Base-by-base conservation (phyloP, 331 rosid species). In the Quercus phellos region DNA sequence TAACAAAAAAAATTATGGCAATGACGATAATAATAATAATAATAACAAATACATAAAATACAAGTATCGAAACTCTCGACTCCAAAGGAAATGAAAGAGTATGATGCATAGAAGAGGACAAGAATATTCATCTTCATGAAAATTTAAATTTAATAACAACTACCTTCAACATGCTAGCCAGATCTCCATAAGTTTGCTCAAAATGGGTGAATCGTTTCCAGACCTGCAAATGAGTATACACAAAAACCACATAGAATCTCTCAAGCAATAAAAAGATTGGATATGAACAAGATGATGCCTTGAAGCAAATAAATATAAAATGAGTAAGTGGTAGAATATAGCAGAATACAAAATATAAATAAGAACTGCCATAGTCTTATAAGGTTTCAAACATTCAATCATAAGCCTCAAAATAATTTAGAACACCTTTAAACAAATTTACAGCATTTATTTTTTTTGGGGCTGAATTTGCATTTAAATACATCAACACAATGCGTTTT, bases 131-230 rank as follows among this genome's bases (percentile, higher is more conserved):
- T 35, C 10, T 63, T 51, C 60, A 75, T 55, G 29, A 14, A 70
- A 71, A 67, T 24, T 55, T 50, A 59, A 42, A 22, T 51, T 18
- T 55, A 30, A 68, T 3, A 58, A 26, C 51, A 35, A 30, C 63
- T 78, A 92, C 99, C 98, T 94, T 94, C 86, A 90, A 84, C 97
- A 94, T 90, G 85, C 97, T 90, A 27, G 92, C 88, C 87, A 94
- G 88, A 86, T 94, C 99, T 72, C 99, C 99, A 58, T 90, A 94
- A 74, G 96, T 92, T 86, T 88, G 93, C 90, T 94, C 99, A 81
- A 94, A 92, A 69, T 82, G 90, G 80, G 84, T 63, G 79, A 94
- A 94, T 74, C 86, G 90, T 84, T 94, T 94, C 98, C 99, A 94
- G 42, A 94, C 90, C 99, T 94, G 79, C 76, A 75, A 61, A 77